Base-by-base conservation (phyloP, 345 rosid genomes). In the Rhodomyrtus tomentosa region DNA sequence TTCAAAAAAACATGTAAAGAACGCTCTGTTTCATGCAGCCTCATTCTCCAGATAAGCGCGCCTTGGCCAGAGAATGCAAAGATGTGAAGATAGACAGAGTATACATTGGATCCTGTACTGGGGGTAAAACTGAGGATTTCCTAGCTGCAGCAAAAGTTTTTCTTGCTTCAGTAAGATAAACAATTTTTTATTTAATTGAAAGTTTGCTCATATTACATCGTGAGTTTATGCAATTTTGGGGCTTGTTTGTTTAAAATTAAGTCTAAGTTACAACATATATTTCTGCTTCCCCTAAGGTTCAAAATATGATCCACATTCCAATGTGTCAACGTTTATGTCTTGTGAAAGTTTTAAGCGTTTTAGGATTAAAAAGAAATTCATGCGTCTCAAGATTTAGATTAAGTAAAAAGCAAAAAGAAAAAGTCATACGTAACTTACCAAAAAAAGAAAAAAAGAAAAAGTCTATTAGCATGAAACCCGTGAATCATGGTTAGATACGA, bases 21-120 rank as follows among this genome's bases (percentile, higher is more conserved):
- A 6, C n/a, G 48, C 22, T 54, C 51, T 85, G n/a, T 80, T 51
- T 27, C 79, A 72, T 90, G 88, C 93, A 97, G 99, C 99, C 99
- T 86, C 98, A 95, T 91, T 97, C 99, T 84, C 99, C 99, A 86
- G 99, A 97, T 86, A 97, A 94, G 53, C 96, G 98, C 12, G 98
- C 98, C 87, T 88, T 95, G 88, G 99, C 99, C 86, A 95, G 99
- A 90, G 99, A 97, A 90, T 97, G 98, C 93, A 94, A 95, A 91
- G 98, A 97, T 90, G 98, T 97, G 88, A 97, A 97, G 90, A 94
- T 97, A 80, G 99, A 95, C 91, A 90, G 99, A 88, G 99, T 97
- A 74, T 97, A 95, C 85, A 97, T 97, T 29, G 99, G 99, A 86
- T 97, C 99, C 83, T 97, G 99, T 89, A 97, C 99, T n/a, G 99